These are phyloP conservation scores for Sugiyamaella sp. DNA, from an alignment of 1,139 yeast genomes.

Conservation along the genomic window DNA sequence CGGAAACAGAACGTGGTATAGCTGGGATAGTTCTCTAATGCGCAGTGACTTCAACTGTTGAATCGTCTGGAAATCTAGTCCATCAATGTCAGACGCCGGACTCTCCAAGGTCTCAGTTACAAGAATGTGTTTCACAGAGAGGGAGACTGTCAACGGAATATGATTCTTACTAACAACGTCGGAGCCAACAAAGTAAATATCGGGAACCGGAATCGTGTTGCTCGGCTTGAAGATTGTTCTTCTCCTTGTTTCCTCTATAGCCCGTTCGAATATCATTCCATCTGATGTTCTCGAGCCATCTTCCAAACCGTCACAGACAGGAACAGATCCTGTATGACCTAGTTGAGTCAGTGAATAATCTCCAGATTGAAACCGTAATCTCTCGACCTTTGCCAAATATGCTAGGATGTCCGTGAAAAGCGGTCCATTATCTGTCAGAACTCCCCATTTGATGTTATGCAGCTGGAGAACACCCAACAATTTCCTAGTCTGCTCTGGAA, in stretches of 20 bases:
- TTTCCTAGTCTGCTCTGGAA: conserved; percentile 25
- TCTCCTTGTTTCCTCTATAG: conserved; percentile 14
- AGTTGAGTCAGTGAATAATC: conserved; percentile 6
- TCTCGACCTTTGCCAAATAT: conserved; percentile 10
- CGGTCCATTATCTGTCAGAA: conserved; percentile 39
- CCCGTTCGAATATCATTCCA: conserved; percentile 21
- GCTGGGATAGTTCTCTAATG: conserved; percentile 22
- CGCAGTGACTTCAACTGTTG: conserved; percentile 19
- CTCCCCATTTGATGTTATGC: conserved; percentile 35
- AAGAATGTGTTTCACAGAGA: conserved; percentile 23
- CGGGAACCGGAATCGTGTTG: conserved; percentile 10
- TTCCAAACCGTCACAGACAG: conserved; percentile 31
- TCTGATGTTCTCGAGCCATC: conserved; percentile 32
- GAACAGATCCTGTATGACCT: conserved; percentile 3
- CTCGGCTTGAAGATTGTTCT: not conserved
- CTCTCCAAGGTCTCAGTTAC: conserved; percentile 25
- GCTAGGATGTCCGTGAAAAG: conserved; percentile 24
- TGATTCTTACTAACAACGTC: conserved; percentile 24
- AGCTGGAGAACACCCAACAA: conserved; percentile 28
- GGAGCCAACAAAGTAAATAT: conserved; percentile 29
- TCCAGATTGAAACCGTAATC: conserved; percentile 9
- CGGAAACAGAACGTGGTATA: conserved; percentile 24
- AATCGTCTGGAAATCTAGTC: conserved; percentile 6
- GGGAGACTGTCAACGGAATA: conserved; percentile 19
- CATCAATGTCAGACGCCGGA: conserved; percentile 29